Evolutionary conservation across 2,329 filamentous ascomycete genomes (phyloP).

Genomic region (Cytospora mali): DNA sequence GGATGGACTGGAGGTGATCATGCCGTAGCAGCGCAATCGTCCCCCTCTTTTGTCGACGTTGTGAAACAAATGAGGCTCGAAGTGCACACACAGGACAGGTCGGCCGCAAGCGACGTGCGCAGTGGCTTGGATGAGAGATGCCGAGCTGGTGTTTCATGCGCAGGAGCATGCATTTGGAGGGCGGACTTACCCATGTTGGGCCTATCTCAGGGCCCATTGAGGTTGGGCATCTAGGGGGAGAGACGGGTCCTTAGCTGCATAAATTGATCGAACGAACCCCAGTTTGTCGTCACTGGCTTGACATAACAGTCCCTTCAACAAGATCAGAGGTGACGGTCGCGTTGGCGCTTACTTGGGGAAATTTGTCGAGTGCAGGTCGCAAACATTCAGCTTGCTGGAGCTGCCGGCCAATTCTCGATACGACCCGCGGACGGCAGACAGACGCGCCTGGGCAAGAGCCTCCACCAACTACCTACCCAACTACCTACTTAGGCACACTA

Average conservation of each 20-base stretch:
- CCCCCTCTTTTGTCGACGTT: slow-evolving; percentile 27
- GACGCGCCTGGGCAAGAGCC: not conserved
- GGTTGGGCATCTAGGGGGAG: slow-evolving; percentile 9
- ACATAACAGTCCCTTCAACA: not conserved
- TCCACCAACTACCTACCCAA: not conserved
- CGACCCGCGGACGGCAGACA: not conserved
- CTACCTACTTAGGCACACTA: not conserved
- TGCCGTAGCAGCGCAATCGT: slow-evolving; percentile 10
- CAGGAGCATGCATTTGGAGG: slow-evolving; percentile 14
- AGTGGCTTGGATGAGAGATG: slow-evolving; percentile 10
- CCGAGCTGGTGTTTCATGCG: slow-evolving; percentile 26
- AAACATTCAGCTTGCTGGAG: not conserved
- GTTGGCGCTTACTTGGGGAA: not conserved
- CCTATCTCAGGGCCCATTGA: slow-evolving; percentile 15
- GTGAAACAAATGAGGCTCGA: slow-evolving; percentile 30
- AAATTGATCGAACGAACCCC: not conserved
- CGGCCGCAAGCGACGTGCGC: slow-evolving; percentile 11
- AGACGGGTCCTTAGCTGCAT: not conserved
- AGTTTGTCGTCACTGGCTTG: not conserved
- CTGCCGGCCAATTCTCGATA: not conserved
- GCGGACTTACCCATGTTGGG: slow-evolving; percentile 28
- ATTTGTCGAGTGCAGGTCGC: not conserved
- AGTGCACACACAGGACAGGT: slow-evolving; percentile 20
- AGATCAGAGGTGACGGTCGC: not conserved
- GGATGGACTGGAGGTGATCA: slow-evolving; percentile 10